Base-by-base conservation (phyloP, 2,329 filamentous ascomycete species). In the Aspergillus transmontanensis region DNA sequence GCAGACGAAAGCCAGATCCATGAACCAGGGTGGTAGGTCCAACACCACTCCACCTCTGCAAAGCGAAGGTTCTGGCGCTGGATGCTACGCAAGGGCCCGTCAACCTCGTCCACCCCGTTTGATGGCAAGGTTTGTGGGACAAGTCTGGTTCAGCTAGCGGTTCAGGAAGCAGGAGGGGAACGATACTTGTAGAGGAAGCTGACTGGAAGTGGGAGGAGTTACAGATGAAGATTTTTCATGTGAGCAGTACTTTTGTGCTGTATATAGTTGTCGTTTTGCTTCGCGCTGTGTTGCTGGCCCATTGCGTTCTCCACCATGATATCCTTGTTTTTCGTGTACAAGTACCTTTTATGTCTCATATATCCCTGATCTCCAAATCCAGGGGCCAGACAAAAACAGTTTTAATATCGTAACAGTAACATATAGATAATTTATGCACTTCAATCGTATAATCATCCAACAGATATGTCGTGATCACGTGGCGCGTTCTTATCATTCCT, bases 191-290 rank as follows among this genome's bases (percentile, higher is more conserved):
- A 64, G 45, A 68, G 65, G 39, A 68, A 68, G 2, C 55, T 63
- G 7, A 70, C 68, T 11, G 68, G 66, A 30, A 76, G 73, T 63
- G 65, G 70, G n/a, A 60, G 66, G 48, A 72, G 72, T 30, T 41
- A 41, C 39, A 41, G 72, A 72, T 58, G 64, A 72, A 19, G 71
- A 9, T 70, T n/a, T 77, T 41, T 76, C 68, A 69, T 76, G 39
- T 76, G 54, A 64, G 30, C 41, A 45, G 39, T 41, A 48, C 28
- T 6, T 23, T 60, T 41, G 51, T 54, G 34, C 32, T 60, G 12
- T 55, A 32, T 39, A 55, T 32, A 23, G 30, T 48, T 60, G 12
- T 21, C 28, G 10, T 45, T 51, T 19, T 32, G 6, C n/a, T 50
- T 30, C 10, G 26, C 28, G 10, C 23, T 54, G 16, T 59, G 26